These are phyloP conservation scores for Tympanopsis confertula DNA, from an alignment of 2,329 filamentous ascomycete species.

Conservation along the genomic window DNA sequence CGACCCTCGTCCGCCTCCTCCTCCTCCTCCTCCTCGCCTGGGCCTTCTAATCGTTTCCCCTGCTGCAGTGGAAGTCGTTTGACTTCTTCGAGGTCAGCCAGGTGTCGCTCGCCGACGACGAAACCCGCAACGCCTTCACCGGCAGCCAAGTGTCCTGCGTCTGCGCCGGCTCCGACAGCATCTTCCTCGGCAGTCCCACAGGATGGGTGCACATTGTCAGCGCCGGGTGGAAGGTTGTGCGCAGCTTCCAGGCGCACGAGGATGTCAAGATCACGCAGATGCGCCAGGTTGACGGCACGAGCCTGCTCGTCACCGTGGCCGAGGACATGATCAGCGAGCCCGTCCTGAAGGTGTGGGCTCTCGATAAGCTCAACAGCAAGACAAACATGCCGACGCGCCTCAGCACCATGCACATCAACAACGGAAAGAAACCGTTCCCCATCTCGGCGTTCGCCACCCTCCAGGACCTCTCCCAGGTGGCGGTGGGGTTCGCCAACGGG, in stretches of 20 bases:
- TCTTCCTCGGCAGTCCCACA: conserved; percentile 79
- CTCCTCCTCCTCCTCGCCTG: no score
- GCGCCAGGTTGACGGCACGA: conserved; percentile 79
- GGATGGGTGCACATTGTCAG: conserved; percentile 82
- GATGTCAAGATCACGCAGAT: conserved; percentile 74
- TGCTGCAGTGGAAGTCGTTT: conserved; percentile 99
- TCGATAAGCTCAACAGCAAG: conserved; percentile 90
- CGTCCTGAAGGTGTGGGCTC: conserved; percentile 85
- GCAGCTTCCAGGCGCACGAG: conserved; percentile 80
- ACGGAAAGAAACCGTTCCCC: conserved; percentile 87
- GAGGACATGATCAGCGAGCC: conserved; percentile 85
- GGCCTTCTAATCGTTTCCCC: no score
- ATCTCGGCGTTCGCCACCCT: conserved; percentile 82
- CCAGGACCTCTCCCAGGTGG: conserved; percentile 81
- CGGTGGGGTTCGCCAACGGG: conserved; percentile 90
- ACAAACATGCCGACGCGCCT: conserved; percentile 79
- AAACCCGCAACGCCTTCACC: conserved; percentile 68
- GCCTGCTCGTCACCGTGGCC: conserved; percentile 71
- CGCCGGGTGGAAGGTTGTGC: conserved; percentile 73
- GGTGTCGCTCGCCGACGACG: conserved; percentile 68
- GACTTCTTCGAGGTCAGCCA: conserved; percentile 96
- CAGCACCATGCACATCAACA: conserved; percentile 75
- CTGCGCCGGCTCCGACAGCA: conserved; percentile 74
- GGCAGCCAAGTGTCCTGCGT: conserved; percentile 74
- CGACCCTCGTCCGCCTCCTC: no score